These are phyloP conservation scores for Fomitopsis betulina DNA, from an alignment of 1,284 basidiomycete species.

Conservation along the genomic window DNA sequence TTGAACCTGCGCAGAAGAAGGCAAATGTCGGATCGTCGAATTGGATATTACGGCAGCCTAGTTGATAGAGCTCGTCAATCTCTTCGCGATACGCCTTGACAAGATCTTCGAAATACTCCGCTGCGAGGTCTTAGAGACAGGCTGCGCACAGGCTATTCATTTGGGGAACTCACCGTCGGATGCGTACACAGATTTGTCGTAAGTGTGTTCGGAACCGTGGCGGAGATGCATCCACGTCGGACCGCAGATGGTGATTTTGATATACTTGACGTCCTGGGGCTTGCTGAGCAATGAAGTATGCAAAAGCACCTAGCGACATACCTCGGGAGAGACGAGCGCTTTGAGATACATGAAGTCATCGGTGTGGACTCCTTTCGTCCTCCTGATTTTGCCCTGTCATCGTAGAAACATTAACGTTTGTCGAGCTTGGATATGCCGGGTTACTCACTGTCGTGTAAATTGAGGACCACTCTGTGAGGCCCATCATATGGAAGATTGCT, in stretches of 20 bases:
- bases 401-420: constrained; percentile 3
- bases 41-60: constrained; percentile 72
- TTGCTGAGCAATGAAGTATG: constrained; percentile 10
- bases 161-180: constrained; percentile 41
- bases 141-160: background rate
- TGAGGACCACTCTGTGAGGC: constrained; percentile 41
- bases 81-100: constrained; percentile 68
- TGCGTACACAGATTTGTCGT: constrained; percentile 54
- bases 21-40: constrained; percentile 70
- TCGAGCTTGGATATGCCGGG: background rate
- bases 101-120: constrained; percentile 70
- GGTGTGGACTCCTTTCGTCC: constrained; percentile 55
- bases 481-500: constrained; percentile 33
- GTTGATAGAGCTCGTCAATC: constrained; percentile 63
- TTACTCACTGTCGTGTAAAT: constrained; percentile 43
- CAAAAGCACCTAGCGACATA: constrained; percentile 14
- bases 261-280: constrained; percentile 50
- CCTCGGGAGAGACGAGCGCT: constrained; percentile 47
- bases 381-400: constrained; percentile 54
- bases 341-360: constrained; percentile 59
- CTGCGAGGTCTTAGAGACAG: constrained; percentile 20
- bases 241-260: constrained; percentile 73
- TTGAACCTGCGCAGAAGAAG: constrained; percentile 57
- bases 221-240: constrained; percentile 75
- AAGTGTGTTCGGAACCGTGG: constrained; percentile 55